A percentile compares a stretch with the other conserved stretches of the same genome.
phyloP scores from a whole-genome alignment of 371 early-diverging fungal genomes.

The Mortierella sp. region DNA sequence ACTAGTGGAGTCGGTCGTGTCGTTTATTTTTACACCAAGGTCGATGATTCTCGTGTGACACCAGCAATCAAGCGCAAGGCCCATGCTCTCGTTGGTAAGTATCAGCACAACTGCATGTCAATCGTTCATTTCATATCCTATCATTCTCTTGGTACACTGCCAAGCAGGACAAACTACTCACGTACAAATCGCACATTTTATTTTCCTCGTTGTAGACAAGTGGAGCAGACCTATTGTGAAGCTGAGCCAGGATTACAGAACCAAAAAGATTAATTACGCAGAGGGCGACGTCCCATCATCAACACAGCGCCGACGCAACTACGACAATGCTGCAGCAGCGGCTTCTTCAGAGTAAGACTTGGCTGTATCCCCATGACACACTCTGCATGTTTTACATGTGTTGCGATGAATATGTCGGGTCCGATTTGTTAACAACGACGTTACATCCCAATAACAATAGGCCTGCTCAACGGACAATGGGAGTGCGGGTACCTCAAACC shows the following conservation, averaged over 20 bases:
- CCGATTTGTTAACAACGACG: neutral
- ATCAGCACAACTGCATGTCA: neutral
- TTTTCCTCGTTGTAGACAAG: slow-evolving; percentile 61
- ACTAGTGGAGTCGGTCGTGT: slow-evolving; percentile 92
- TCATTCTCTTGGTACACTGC: neutral
- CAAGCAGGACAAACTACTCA: neutral
- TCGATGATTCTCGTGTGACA: slow-evolving; percentile 78
- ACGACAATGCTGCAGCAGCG: slow-evolving; percentile 1
- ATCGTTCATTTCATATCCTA: neutral
- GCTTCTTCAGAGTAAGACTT: slow-evolving; percentile 35
- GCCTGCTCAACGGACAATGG: slow-evolving; percentile 28
- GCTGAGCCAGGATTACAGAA: slow-evolving; percentile 83
- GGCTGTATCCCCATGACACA: neutral
- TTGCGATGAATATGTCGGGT: too few species aligned
- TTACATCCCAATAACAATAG: neutral
- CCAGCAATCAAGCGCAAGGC: slow-evolving; percentile 83
- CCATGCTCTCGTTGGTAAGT: slow-evolving; percentile 80
- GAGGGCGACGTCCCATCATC: slow-evolving; percentile 21
- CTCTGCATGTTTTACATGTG: too few species aligned
- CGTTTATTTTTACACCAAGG: slow-evolving; percentile 94
- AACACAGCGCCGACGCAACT: slow-evolving; percentile 37
- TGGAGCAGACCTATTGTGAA: slow-evolving; percentile 92
- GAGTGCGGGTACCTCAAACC: slow-evolving; percentile 45
- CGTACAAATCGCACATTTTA: too few species aligned
- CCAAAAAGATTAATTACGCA: slow-evolving; percentile 62